Conservation (phyloP, 192 early-diverging fungal species). For the Coemansia sp. region DNA sequence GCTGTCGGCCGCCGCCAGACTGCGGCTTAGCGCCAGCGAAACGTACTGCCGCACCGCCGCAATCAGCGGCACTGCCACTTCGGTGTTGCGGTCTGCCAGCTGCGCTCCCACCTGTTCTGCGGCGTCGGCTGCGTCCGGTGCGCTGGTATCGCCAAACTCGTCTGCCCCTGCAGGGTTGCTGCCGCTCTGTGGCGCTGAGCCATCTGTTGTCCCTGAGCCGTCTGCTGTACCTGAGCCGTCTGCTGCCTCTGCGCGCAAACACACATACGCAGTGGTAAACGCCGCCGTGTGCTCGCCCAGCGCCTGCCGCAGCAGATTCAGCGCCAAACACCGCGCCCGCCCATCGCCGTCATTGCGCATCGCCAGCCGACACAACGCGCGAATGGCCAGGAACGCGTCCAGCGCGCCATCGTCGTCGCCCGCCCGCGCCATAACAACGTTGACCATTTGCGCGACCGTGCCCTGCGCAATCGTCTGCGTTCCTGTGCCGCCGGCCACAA, state of each 20-base stretch:
- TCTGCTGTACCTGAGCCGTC: neutral
- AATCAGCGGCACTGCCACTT: conserved; percentile 63
- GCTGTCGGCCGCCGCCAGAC: conserved; percentile 71
- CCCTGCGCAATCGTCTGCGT: conserved; percentile 88
- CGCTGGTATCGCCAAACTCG: conserved; percentile 47
- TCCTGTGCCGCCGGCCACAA: conserved; percentile 68
- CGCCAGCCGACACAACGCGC: conserved; percentile 83
- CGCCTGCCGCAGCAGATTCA: conserved; percentile 74
- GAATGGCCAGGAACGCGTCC: conserved; percentile 81
- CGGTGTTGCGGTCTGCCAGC: conserved; percentile 6
- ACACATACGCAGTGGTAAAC: conserved; percentile 63
- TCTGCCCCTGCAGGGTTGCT: conserved; percentile 11
- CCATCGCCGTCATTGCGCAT: conserved; percentile 83
- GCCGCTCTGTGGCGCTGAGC: neutral
- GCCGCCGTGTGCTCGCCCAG: conserved; percentile 72
- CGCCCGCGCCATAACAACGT: conserved; percentile 68
- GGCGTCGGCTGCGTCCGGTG: conserved; percentile 25
- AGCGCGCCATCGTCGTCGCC: conserved; percentile 42
- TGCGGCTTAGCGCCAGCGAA: conserved; percentile 76
- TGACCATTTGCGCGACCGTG: conserved; percentile 86
- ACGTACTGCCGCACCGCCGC: conserved; percentile 85
- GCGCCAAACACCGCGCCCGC: conserved; percentile 76
- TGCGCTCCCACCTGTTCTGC: conserved; percentile 11
- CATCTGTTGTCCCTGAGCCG: neutral
- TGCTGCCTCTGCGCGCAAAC: conserved; percentile 13